Base-by-base conservation (phyloP, 2,329 filamentous ascomycete species). In the Monosporascus cannonballus region DNA sequence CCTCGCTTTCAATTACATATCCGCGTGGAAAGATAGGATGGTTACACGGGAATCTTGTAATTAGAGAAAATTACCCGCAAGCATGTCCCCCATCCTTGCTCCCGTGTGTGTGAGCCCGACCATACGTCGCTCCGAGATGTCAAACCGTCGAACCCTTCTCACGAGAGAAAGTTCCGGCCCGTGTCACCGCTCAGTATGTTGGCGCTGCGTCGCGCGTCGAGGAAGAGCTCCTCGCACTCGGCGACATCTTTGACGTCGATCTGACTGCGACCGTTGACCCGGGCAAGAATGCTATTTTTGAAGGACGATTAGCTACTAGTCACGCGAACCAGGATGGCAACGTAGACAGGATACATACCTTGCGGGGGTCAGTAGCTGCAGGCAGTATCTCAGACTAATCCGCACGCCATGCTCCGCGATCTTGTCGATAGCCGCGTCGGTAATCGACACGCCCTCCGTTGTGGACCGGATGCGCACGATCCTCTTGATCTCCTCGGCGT, bases 361-460 rank as follows among this genome's bases (percentile, higher is more conserved):
- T 50, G 91, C 87, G 2, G 92, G 92, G 25, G 91, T 89, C 62
- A 99, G 78, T 61, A 99, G 75, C 74, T 97, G 94, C 68, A 99
- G 76, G 61, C 92, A 93, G 74, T 99, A 99, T 61, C 94, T 79
- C 73, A 99, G 72, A 69, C 89, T 95, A 67, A 96, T 91, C 62
- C 86, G 87, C 64, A 90, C 90, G 60, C 94, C 94, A 62, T 96
- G 86, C 65, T 89, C 83, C 42, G 90, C 83, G 63, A 99, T 84
- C 75, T 90, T 94, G 63, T 94, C 87, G 54, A 97, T 80, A 25
- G 94, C 94, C 20, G 85, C 83, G 48, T 95, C 90, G 41, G 84
- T 85, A 59, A 97, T 84, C 57, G 82, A 79, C 45, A 96, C 84
- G 48, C 84, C 83, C 73, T 96, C 92, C 8, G 88, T 93, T 59